A percentile compares a stretch with the other conserved stretches of the same genome.
Evolutionary conservation across 1,284 basidiomycete genomes (phyloP).

Genomic region (Ganoderma boninense): DNA sequence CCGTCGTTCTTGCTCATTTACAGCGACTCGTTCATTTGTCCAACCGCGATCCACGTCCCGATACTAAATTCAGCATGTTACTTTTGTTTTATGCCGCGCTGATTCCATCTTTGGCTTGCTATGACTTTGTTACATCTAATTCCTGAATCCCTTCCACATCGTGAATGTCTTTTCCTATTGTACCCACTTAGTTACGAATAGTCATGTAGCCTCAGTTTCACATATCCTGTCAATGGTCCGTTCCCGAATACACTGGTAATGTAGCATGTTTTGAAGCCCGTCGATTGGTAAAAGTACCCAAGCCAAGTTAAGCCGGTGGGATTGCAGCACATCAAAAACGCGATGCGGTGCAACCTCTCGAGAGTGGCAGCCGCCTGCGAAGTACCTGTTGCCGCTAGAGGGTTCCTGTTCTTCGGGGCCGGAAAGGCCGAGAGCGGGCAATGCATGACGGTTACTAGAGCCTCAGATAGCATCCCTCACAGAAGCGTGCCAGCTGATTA

Average conservation of each 20-base stretch:
- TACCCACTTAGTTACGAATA: not conserved
- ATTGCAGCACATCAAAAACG: not conserved
- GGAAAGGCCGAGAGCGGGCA: not conserved
- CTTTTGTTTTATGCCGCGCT: not conserved
- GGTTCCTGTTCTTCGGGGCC: not conserved
- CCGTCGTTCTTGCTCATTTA: not conserved
- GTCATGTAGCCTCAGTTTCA: not conserved
- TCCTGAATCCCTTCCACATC: not conserved
- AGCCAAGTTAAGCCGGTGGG: not conserved
- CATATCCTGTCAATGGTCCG: not conserved
- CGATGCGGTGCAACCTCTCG: not conserved
- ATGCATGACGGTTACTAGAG: not conserved
- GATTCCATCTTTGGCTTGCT: not conserved
- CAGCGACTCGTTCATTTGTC: not conserved
- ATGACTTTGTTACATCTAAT: not conserved
- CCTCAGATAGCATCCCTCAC: not conserved
- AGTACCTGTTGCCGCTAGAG: not conserved
- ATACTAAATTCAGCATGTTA: not conserved
- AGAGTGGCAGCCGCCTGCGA: not conserved
- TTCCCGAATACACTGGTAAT: not conserved
- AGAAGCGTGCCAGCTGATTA: not conserved
- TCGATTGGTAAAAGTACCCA: no score
- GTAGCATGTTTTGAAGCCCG: not conserved
- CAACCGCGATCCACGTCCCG: not conserved
- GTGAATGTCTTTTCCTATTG: not conserved